phyloP scores from a whole-genome alignment of 306 rosid species.

The Betula pendula region DNA sequence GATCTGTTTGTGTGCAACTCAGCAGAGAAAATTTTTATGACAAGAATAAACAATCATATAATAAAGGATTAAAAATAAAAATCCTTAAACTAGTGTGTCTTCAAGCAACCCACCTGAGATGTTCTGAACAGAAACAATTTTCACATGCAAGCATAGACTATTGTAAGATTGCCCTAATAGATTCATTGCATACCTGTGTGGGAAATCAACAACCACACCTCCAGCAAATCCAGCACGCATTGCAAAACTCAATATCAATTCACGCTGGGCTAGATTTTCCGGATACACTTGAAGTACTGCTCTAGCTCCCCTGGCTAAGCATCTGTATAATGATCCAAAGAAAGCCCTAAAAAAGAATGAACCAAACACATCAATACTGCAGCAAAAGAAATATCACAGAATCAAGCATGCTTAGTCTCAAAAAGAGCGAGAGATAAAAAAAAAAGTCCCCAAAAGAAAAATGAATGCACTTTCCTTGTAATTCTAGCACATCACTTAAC shows the following conservation, averaged over 20 bases:
- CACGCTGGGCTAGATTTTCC: slow-evolving; percentile 71
- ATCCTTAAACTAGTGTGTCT: neutral
- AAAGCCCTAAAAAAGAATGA: slow-evolving; percentile 57
- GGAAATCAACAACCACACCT: slow-evolving; percentile 86
- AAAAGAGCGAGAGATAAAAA: neutral
- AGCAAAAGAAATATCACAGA: slow-evolving; percentile 10
- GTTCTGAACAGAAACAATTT: neutral
- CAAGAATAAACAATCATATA: neutral
- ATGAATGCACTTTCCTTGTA: neutral
- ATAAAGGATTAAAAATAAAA: neutral
- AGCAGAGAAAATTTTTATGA: neutral
- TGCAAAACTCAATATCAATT: slow-evolving; percentile 72
- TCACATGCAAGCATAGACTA: neutral
- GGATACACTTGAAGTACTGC: slow-evolving; percentile 92
- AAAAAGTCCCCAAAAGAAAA: too few relatives aligned
- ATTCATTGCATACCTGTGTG: slow-evolving; percentile 65
- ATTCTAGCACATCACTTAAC: neutral
- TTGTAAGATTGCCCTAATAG: neutral
- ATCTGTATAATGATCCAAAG: slow-evolving; percentile 78
- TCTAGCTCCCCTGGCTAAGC: slow-evolving; percentile 84
- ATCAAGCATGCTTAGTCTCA: slow-evolving; percentile 13
- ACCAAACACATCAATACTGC: neutral
- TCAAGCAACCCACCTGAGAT: neutral
- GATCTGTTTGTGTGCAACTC: neutral
- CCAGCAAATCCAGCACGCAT: slow-evolving; percentile 96